A percentile compares a stretch with the other conserved stretches of the same genome.
These are phyloP conservation scores for Penicillium sp. DNA, from an alignment of 2,329 filamentous ascomycete genomes.

Conservation along the genomic window DNA sequence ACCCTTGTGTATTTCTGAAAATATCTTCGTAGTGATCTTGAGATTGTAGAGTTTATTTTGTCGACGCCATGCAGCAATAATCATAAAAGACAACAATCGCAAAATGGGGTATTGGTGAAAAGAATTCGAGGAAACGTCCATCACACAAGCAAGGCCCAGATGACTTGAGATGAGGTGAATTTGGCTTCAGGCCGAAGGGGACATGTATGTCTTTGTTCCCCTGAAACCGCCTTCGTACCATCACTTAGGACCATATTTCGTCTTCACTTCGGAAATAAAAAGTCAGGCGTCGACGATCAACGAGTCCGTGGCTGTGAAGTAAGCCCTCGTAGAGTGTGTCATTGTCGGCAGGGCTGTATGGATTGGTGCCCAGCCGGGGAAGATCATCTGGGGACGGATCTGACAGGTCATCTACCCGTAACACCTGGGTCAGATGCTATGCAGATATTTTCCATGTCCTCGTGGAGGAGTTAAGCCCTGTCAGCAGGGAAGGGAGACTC, in stretches of 20 bases:
- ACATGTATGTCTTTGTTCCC: background rate
- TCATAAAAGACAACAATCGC: background rate
- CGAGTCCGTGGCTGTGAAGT: conserved; percentile 14
- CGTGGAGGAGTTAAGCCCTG: conserved; percentile 8
- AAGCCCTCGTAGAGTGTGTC: conserved; percentile 21
- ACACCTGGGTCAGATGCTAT: conserved; percentile 15
- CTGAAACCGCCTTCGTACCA: background rate
- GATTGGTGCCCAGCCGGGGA: conserved; percentile 10
- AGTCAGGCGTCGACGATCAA: conserved; percentile 19
- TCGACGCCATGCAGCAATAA: conserved; percentile 6
- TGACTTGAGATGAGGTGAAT: background rate
- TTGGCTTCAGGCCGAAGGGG: background rate
- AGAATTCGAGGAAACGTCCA: background rate
- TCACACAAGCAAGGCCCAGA: background rate
- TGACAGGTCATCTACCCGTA: conserved; percentile 10
- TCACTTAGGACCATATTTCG: conserved; percentile 10
- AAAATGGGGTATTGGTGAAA: background rate
- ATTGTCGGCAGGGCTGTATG: conserved; percentile 12
- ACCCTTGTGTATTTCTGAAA: conserved; percentile 16
- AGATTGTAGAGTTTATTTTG: background rate
- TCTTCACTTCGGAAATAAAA: conserved; percentile 24
- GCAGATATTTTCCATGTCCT: background rate
- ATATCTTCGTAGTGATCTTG: background rate
- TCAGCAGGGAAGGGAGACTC: conserved; percentile 11
- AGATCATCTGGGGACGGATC: conserved; percentile 11